Base-by-base conservation (phyloP, 179 eudicot species). In the Beta lomatogona region DNA sequence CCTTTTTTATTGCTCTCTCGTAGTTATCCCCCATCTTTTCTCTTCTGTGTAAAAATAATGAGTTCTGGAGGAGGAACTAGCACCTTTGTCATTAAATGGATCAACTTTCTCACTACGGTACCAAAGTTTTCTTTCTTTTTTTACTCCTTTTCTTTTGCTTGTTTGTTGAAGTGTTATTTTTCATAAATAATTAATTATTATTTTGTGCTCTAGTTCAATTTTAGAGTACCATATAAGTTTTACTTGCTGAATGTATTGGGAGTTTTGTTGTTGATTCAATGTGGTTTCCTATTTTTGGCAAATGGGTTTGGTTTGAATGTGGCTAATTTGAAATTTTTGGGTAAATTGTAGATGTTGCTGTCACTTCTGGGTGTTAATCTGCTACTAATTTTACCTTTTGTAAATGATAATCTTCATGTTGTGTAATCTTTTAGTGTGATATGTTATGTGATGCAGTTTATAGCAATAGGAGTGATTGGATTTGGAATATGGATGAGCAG, bases 401-500 rank as follows among this genome's bases (percentile, higher is more conserved):
- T 36, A 36, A 1, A 36, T 36, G 41, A 1, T 36, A 1, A 36
- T 16, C 45, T 25, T 15, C 13, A 15, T 60, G 71, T 19, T 15
- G 9, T 69, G 25, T 48, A 9, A 46, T 9, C 13, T 73, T 69
- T 9, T 28, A 77, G 9, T 44, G 15, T 64, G 55, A 2, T 14
- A 28, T 53, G 9, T 53, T 5, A 73, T 73, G 76, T 28, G 58
- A 48, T 83, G 97, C 89, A 95, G 99, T 82, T 95, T 50, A 83
- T 95, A 83, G 98, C 97, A 69, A 81, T 92, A 10, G 90, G 84
- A 61, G 98, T 95, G 52, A 77, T 93, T 25, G 93, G 92, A 73
- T 93, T 91, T 83, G 98, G 98, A 22, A 86, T 93, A 83, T 95
- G 99, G 99, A 89, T 95, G 97, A 90, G 97, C 88, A 85, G 86